phyloP scores from a whole-genome alignment of 495 filamentous ascomycete genomes.

The Cudoniella acicularis region DNA sequence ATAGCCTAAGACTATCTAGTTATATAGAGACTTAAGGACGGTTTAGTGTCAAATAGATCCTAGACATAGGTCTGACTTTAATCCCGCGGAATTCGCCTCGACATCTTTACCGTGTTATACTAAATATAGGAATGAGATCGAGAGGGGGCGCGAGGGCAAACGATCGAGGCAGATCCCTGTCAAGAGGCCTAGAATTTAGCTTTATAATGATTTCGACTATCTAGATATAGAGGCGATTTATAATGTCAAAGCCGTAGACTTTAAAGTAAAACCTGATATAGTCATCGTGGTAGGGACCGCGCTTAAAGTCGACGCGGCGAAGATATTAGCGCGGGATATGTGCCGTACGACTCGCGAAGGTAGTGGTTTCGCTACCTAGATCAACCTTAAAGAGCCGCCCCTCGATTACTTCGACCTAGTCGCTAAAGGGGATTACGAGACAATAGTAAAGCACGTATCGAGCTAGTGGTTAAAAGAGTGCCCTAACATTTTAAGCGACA shows the following conservation, averaged over 20 bases:
- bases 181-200: constrained; percentile 6
- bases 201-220: constrained; percentile 13
- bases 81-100: constrained; percentile 2
- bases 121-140: constrained; percentile 1
- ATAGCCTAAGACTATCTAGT: constrained; percentile 9
- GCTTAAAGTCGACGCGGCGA: constrained; percentile 4
- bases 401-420: constrained; percentile 13
- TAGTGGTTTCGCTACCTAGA: constrained; percentile 1
- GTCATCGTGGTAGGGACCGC: constrained; percentile 10
- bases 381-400: constrained; percentile 2
- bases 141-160: not conserved
- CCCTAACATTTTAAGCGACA: constrained; percentile 8
- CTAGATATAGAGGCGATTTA: constrained; percentile 4
- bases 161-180: not conserved
- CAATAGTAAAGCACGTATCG: constrained; percentile 3
- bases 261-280: constrained; percentile 1
- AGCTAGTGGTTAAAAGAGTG: constrained; percentile 5
- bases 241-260: not conserved
- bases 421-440: constrained; percentile 8
- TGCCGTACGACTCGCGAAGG: not conserved
- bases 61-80: constrained; percentile 4
- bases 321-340: constrained; percentile 7
- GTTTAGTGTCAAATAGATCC: constrained; percentile 1
- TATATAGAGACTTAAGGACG: constrained; percentile 11
- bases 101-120: not conserved